These are phyloP conservation scores for Sphagnum contortum DNA, from an alignment of 225 moss, liverwort and hornwort species.

Conservation along the genomic window DNA sequence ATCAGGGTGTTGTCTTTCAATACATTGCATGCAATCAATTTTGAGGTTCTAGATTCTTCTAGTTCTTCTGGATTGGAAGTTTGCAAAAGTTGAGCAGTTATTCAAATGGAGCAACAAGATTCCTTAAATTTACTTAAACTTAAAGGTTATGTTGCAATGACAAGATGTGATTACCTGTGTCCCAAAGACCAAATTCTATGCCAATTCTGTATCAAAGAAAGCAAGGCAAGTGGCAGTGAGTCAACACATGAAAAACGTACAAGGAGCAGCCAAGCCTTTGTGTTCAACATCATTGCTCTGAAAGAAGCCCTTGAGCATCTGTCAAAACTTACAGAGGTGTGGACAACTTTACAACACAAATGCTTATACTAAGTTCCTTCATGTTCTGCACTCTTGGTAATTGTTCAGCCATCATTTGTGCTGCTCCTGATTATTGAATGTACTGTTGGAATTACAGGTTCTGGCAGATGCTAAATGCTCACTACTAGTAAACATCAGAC, in stretches of 20 bases:
- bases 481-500: conserved; percentile 38
- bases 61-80: too few relatives aligned
- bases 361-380: too few relatives aligned
- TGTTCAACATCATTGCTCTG: conserved; percentile 65
- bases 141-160: too few relatives aligned
- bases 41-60: too few relatives aligned
- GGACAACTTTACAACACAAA: background rate
- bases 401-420: too few relatives aligned
- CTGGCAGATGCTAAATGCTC: conserved; percentile 39
- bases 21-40: background rate
- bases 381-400: too few relatives aligned
- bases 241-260: conserved; percentile 20
- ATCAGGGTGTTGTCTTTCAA: background rate
- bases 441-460: conserved; percentile 15
- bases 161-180: too few relatives aligned
- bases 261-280: conserved; percentile 61
- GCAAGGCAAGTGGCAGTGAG: conserved; percentile 22
- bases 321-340: conserved; percentile 69
- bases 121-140: too few relatives aligned
- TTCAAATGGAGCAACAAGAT: too few relatives aligned
- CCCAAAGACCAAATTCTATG: conserved; percentile 62
- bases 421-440: too few relatives aligned
- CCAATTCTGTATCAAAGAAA: conserved; percentile 63
- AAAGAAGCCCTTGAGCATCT: conserved; percentile 70
- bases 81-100: too few relatives aligned